These are phyloP conservation scores for Trichoderma breve DNA, from an alignment of 2,329 filamentous ascomycete species.

Conservation along the genomic window DNA sequence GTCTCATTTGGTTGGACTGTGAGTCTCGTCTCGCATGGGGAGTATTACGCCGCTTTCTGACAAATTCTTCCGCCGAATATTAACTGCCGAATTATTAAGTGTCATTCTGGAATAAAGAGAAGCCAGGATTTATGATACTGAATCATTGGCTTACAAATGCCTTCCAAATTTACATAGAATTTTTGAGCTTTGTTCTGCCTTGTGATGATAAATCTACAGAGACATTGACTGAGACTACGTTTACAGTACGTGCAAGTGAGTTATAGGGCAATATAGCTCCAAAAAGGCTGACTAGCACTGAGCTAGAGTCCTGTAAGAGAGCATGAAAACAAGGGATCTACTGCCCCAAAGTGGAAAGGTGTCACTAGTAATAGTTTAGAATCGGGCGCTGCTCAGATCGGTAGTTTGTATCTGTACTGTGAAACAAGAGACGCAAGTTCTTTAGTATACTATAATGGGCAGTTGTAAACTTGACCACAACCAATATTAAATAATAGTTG, in stretches of 20 bases:
- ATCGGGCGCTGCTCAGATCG: not conserved
- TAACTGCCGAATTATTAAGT: not conserved
- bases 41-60: not conserved
- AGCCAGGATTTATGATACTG: not conserved
- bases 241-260: not conserved
- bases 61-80: not conserved
- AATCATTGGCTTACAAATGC: not conserved
- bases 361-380: not conserved
- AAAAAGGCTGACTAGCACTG: not conserved
- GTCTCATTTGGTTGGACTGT: not conserved
- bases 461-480: not conserved
- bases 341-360: not conserved
- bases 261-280: not conserved
- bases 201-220: not conserved
- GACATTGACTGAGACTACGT: not conserved
- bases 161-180: not conserved
- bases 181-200: not conserved
- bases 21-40: not conserved
- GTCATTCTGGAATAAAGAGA: not conserved
- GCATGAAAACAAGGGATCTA: not conserved
- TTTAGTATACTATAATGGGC: not conserved
- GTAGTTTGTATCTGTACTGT: not conserved
- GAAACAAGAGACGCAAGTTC: not conserved
- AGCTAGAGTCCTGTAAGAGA: not conserved
- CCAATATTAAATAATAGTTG: not conserved